Evolutionary conservation across 148 eudicot genomes (phyloP), one percentile per base, ranked within the genome.

Genomic region (Silene uniflora): DNA sequence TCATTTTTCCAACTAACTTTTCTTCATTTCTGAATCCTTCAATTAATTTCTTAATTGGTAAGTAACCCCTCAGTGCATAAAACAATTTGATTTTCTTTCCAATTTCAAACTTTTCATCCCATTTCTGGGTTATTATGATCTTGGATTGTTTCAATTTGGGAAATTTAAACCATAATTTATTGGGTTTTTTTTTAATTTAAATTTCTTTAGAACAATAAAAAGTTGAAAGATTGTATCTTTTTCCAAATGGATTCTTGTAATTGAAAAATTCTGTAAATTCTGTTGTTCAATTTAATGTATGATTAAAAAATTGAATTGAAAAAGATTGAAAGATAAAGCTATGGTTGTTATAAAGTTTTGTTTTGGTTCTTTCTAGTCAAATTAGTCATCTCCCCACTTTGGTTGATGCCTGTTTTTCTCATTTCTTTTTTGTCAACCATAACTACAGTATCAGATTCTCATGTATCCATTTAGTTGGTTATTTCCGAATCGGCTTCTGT

Each of bases 331-430:
- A 62, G 60, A 71, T 73, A 78, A 81, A 81, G 81, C 73, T 74
- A 78, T 32, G 81, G 84, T 47, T 74, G 49, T 49, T 35, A 81
- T 78, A 32, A 70, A 77, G 81, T 13, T 13, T 44, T 44, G 0
- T 18, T 73, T 73, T 65, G 75, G 72, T 49, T 76, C 62, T 59
- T 60, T 75, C 9, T 49, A 71, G 83, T 80, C 83, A 80, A 80
- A 32, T 27, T 54, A 80, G 72, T 73, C 77, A 52, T 66, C 10
- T 58, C 1, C 64, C 84, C 81, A 81, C 84, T 81, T 73, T 74
- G 54, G 49, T 69, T 63, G 81, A 78, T 77, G 29, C 67, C 7
- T 14, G 67, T 32, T 74, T 77, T 69, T 67, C 7, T 70, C 6
- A 1, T 6, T 10, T 17, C 25, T 27, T 65, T n/a, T 55, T 17